phyloP scores from a whole-genome alignment of 2,329 filamentous ascomycete species.

The Atkinsonella hypoxylon region DNA sequence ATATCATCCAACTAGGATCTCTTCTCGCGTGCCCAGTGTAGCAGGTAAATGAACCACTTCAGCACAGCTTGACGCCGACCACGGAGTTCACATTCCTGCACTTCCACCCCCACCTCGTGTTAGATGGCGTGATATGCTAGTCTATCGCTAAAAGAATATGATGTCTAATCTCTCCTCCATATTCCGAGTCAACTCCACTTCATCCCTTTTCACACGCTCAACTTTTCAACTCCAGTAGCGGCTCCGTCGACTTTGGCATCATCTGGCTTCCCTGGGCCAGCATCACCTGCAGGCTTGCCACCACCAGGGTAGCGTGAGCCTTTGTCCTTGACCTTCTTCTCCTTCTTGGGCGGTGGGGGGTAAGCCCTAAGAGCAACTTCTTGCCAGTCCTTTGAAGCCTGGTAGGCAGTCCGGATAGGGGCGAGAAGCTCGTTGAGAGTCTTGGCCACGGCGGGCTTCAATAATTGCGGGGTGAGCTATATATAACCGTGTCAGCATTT shows the following conservation, averaged over 20 bases:
- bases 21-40: no score
- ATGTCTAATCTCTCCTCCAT: not conserved
- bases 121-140: not conserved
- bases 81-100: not conserved
- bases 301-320: constrained; percentile 50
- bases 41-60: not conserved
- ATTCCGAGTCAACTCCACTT: not conserved
- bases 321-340: constrained; percentile 67
- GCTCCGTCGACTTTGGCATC: constrained; percentile 3
- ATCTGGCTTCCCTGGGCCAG: not conserved
- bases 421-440: constrained; percentile 62
- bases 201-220: constrained; percentile 4
- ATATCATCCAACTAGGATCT: no score
- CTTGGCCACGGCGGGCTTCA: constrained; percentile 73
- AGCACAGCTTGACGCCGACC: not conserved
- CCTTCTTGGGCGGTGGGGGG: constrained; percentile 59
- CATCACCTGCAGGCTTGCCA: not conserved
- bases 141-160: not conserved
- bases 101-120: not conserved
- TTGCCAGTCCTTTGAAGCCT: constrained; percentile 67
- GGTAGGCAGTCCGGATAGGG: constrained; percentile 66
- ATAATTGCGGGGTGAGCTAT: constrained; percentile 66
- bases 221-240: constrained; percentile 4
- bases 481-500: not conserved
- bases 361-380: constrained; percentile 60